Conservation (phyloP, 805 yeast genomes). For the fission yeast (Schizosaccharomyces pombe) region DNA sequence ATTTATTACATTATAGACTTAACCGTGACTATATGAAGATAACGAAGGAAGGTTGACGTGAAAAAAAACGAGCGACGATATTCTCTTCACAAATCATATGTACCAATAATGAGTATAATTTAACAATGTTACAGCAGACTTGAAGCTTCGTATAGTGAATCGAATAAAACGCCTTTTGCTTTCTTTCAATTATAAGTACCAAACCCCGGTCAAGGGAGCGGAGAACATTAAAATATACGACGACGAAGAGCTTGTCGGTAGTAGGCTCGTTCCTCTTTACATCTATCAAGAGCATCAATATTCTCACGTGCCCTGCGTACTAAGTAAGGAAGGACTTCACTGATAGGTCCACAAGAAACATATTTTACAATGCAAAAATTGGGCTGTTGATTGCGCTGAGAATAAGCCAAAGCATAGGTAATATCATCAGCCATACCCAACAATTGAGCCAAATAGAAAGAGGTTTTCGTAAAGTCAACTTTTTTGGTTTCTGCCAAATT, state of each 20-base stretch:
- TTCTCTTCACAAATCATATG: too few relatives aligned
- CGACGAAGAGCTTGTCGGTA: background rate
- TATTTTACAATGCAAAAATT: background rate
- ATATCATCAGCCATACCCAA: constrained; percentile 4
- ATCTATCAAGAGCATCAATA: background rate
- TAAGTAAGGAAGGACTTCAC: constrained; percentile 2
- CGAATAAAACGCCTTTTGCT: too few relatives aligned
- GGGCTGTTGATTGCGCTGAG: background rate
- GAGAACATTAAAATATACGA: background rate
- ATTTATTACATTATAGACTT: too few relatives aligned
- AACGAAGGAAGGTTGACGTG: too few relatives aligned
- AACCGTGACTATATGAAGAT: too few relatives aligned
- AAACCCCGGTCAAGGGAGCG: too few relatives aligned
- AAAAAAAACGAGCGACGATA: too few relatives aligned
- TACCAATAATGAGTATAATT: too few relatives aligned
- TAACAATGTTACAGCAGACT: too few relatives aligned
- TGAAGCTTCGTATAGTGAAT: too few relatives aligned
- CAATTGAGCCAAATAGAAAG: constrained; percentile 1
- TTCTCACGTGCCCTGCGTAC: constrained; percentile 4
- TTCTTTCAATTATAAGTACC: too few relatives aligned
- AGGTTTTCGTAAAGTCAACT: background rate
- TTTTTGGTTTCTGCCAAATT: background rate
- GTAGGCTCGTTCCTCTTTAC: background rate
- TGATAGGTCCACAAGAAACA: background rate
- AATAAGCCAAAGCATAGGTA: background rate